Evolutionary conservation across 1,284 basidiomycete species (phyloP).

Genomic region (Athelia psychrophila): DNA sequence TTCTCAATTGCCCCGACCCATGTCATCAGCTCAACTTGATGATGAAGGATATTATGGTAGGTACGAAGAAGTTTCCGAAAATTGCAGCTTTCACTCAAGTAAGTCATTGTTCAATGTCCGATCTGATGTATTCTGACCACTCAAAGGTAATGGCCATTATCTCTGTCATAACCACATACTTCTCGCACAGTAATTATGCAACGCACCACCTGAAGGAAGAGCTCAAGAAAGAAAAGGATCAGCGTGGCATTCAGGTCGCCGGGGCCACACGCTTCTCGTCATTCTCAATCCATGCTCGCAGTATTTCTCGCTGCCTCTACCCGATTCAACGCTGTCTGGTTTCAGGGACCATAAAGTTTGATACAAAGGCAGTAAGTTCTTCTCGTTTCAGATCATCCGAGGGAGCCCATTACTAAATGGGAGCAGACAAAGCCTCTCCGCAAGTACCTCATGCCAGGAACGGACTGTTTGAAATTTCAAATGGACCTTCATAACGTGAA

Average conservation of each 20-base stretch:
- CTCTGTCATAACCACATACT: neutral
- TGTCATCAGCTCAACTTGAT: slow-evolving; percentile 1
- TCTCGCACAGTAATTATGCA: neutral
- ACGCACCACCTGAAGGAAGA: neutral
- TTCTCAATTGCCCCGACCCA: slow-evolving; percentile 1
- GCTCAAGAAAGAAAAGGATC: neutral
- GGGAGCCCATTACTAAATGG: neutral
- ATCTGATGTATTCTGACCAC: neutral
- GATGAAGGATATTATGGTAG: neutral
- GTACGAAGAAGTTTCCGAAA: neutral
- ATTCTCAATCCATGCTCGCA: neutral
- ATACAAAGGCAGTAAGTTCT: neutral
- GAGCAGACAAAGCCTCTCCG: neutral
- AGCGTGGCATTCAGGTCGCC: neutral
- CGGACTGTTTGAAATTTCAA: neutral
- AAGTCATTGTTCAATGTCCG: neutral
- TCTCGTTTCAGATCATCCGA: neutral
- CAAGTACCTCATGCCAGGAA: neutral
- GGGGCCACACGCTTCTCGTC: neutral
- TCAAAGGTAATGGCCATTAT: neutral
- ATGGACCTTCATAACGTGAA: neutral
- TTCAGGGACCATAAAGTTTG: neutral
- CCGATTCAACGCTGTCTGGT: neutral
- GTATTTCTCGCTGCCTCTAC: neutral
- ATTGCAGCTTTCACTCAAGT: neutral